Conservation (phyloP, 495 filamentous ascomycete species). For the Xylaria flabelliformis region DNA sequence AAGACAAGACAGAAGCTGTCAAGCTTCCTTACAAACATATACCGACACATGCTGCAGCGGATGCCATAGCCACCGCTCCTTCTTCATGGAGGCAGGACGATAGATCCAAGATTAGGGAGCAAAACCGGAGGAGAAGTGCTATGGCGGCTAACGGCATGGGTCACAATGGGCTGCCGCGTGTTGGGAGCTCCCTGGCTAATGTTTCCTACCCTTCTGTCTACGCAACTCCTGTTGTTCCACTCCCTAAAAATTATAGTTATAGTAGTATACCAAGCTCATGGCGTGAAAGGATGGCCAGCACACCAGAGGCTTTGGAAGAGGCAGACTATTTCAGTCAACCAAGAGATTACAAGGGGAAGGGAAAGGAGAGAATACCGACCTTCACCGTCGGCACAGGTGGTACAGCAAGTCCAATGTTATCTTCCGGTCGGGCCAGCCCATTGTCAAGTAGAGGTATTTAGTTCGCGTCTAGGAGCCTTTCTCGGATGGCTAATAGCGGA, state of each 20-base stretch:
- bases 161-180: slow-evolving; percentile 46
- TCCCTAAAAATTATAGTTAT: slow-evolving; percentile 53
- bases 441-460: slow-evolving; percentile 32
- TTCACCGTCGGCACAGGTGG: slow-evolving; percentile 20
- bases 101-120: slow-evolving; percentile 48
- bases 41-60: slow-evolving; percentile 62
- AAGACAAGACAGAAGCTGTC: slow-evolving; percentile 45
- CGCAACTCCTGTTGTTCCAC: slow-evolving; percentile 48
- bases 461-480: slow-evolving; percentile 27
- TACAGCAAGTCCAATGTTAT: slow-evolving; percentile 23
- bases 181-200: slow-evolving; percentile 50
- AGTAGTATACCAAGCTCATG: slow-evolving; percentile 45
- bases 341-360: slow-evolving; percentile 36
- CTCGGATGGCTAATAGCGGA: slow-evolving; percentile 29
- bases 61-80: slow-evolving; percentile 62
- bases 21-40: slow-evolving; percentile 60
- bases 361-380: slow-evolving; percentile 26
- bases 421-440: slow-evolving; percentile 28
- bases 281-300: slow-evolving; percentile 32
- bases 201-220: slow-evolving; percentile 51
- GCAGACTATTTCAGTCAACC: slow-evolving; percentile 27
- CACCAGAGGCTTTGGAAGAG: slow-evolving; percentile 26
- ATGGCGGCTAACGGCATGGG: slow-evolving; percentile 43
- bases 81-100: slow-evolving; percentile 54
- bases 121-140: slow-evolving; percentile 51